Evolutionary conservation across 768 basidiomycete species (phyloP).

Genomic region (Saitozyma sp.): DNA sequence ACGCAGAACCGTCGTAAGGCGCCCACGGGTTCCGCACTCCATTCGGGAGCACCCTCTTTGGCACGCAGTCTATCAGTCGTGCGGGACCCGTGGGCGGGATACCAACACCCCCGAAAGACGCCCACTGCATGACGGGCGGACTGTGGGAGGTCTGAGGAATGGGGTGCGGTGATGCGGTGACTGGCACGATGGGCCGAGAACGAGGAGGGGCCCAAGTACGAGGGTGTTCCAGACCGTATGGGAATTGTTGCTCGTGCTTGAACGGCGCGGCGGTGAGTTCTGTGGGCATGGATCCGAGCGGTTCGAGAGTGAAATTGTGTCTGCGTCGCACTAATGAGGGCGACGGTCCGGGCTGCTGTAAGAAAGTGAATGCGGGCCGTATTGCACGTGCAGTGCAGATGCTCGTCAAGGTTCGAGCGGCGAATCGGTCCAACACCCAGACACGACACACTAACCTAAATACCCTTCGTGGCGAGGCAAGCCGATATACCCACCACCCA

Average conservation of each 20-base stretch:
- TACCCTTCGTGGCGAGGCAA: too few species aligned
- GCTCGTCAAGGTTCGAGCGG: too few species aligned
- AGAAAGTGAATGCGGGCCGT: too few species aligned
- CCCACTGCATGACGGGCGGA: conserved; percentile 2
- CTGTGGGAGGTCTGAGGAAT: not conserved
- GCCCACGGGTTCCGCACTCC: conserved; percentile 37
- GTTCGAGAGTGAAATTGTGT: too few species aligned
- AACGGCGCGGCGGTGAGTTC: conserved; percentile 31
- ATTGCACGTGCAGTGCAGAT: too few species aligned
- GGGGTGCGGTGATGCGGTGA: conserved; percentile 8
- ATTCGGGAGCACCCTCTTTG: conserved; percentile 21
- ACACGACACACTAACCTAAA: too few species aligned
- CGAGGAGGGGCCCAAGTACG: not conserved
- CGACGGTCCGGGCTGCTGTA: too few species aligned
- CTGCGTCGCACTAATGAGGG: too few species aligned
- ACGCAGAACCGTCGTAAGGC: conserved; percentile 30
- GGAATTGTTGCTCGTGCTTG: conserved; percentile 10
- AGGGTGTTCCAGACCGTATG: conserved; percentile 16
- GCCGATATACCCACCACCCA: too few species aligned
- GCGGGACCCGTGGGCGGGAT: conserved; percentile 7
- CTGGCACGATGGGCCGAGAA: not conserved
- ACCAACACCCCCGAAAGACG: not conserved
- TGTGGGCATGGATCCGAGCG: conserved; percentile 20
- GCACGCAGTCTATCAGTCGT: conserved; percentile 2
- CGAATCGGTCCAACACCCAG: too few species aligned